Evolutionary conservation across 352 stramenopile genomes (phyloP).

Genomic region (Phytophthora ohioensis): DNA sequence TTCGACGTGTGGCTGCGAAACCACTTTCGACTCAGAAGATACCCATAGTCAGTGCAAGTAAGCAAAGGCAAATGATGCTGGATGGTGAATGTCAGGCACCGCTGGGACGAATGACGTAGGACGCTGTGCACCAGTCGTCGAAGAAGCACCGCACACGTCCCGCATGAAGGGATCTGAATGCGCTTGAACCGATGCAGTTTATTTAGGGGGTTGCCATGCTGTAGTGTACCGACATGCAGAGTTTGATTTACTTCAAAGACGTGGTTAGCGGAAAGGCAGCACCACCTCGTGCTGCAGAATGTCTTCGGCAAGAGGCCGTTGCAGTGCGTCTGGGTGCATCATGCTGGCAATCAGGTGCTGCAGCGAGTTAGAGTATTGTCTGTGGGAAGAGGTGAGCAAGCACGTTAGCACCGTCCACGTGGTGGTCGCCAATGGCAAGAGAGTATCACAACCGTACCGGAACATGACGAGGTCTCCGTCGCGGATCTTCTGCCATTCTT

Average conservation of each 20-base stretch:
- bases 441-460: slow-evolving; percentile 42
- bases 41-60: slow-evolving; percentile 29
- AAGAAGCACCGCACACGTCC: slow-evolving; percentile 13
- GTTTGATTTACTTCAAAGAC: slow-evolving; percentile 2
- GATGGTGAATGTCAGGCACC: slow-evolving; percentile 35
- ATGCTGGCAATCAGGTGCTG: slow-evolving; percentile 88
- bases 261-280: slow-evolving; percentile 59
- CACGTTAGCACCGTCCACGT: slow-evolving; percentile 17
- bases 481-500: slow-evolving; percentile 90
- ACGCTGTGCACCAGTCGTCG: slow-evolving; percentile 17
- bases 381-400: slow-evolving; percentile 29
- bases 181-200: slow-evolving; percentile 13
- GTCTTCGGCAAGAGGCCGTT: slow-evolving; percentile 81
- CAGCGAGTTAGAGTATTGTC: slow-evolving; percentile 89
- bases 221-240: slow-evolving; percentile 26
- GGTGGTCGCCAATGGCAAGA: slow-evolving; percentile 4
- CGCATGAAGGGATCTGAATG: too few relatives aligned
- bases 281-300: slow-evolving; percentile 89
- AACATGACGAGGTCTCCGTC: slow-evolving; percentile 87
- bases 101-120: slow-evolving; percentile 21
- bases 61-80: background rate
- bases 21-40: slow-evolving; percentile 23
- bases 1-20: slow-evolving; percentile 25
- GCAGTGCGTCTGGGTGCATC: slow-evolving; percentile 89
- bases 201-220: slow-evolving; percentile 17